Base-by-base conservation (phyloP, 2,329 filamentous ascomycete genomes). In the Beauveria bassiana region DNA sequence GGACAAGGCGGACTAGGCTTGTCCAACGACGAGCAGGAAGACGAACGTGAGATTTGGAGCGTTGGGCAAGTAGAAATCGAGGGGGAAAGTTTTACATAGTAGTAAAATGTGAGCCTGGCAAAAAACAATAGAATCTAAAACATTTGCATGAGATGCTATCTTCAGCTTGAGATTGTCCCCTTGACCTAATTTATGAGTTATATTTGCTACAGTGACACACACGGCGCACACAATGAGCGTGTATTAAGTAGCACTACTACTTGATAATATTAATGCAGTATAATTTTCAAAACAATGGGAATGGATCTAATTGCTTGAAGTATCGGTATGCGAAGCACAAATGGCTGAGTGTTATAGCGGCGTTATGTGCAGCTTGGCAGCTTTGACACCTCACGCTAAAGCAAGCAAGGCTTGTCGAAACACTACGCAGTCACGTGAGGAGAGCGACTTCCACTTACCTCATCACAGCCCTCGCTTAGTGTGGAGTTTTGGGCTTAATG, bases 31-130 rank as follows among this genome's bases (percentile, higher is more conserved):
- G 95, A 99, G 77, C 79, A 86, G 38, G 95, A 99, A 71, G 95
- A 99, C 75, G 91, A 97, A 79, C 88, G 86, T 74, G 95, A 99
- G 78, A 87, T 99, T 65, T 96, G 92, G 93, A 95, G 90, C 72
- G 89, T 99, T 55, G 95, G 95, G 6, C 93, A 89, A 75, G 86
- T 96, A 55, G 93, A 98, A 72, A 77, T 93, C 14, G 78, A 77
- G 52, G 88, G 84, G 9, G 89, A 91, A 62, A 72, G 78, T 7
- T 81, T 82, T 70, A 72, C 74, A 51, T 77, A 77, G 50, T 45
- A 24, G 31, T 34, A 45, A n/a, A 18, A 50, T 14, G 34, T 42
- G 9, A 14, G 18, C 49, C 46, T 22, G 38, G 31, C 18, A 38
- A 22, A 46, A 38, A 40, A 34, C 18, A 52, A 43, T n/a, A 22